A percentile compares a stretch with the other conserved stretches of the same genome.
phyloP scores from a whole-genome alignment of 441 rosid species.

The Erodium texanum region DNA sequence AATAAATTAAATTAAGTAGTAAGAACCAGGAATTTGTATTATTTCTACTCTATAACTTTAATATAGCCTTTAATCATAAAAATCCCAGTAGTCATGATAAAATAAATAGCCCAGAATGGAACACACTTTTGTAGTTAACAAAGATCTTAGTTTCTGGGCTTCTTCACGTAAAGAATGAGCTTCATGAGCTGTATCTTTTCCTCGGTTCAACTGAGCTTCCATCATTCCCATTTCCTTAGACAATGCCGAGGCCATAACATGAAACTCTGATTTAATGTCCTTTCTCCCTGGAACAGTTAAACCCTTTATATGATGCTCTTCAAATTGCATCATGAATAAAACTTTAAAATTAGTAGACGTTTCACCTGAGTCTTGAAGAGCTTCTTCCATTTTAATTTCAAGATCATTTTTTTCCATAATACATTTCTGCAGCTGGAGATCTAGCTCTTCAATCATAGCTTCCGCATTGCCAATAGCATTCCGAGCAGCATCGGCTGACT shows the following conservation, averaged over 20 bases:
- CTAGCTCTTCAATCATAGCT: conserved; percentile 63
- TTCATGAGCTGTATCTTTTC: conserved; percentile 86
- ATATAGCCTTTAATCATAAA: neutral
- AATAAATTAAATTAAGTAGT: neutral
- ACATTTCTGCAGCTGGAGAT: conserved; percentile 69
- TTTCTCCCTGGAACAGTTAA: conserved; percentile 56
- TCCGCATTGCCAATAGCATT: conserved; percentile 38
- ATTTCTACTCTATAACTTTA: neutral
- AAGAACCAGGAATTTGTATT: neutral
- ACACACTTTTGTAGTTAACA: conserved; percentile 58
- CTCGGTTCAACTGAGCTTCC: conserved; percentile 81
- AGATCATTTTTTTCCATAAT: conserved; percentile 73
- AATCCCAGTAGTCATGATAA: neutral
- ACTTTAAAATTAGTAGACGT: conserved; percentile 10
- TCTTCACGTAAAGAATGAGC: conserved; percentile 60
- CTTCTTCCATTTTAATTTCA: conserved; percentile 83
- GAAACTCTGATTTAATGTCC: conserved; percentile 77
- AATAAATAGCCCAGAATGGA: neutral
- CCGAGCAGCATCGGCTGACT: conserved; percentile 64
- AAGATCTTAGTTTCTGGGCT: conserved; percentile 48
- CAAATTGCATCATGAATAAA: conserved; percentile 12
- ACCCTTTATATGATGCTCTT: conserved; percentile 19
- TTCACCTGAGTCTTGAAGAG: conserved; percentile 82
- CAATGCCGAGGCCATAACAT: conserved; percentile 81
- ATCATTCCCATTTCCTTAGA: conserved; percentile 93